Conservation (phyloP, 352 stramenopile genomes). For the Aphanomyces stellatus region DNA sequence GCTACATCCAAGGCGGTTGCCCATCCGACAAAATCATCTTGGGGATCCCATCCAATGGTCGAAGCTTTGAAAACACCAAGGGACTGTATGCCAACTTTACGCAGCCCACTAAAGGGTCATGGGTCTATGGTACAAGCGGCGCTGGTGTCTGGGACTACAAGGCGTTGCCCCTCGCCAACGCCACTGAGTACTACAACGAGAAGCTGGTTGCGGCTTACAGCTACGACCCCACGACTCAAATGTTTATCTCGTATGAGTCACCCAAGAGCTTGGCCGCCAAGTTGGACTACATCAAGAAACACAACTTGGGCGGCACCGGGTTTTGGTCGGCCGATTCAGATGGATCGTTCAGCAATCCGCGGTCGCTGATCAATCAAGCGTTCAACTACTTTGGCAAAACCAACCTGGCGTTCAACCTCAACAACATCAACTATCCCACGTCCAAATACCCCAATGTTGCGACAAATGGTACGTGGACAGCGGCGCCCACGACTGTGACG, state of each 20-base stretch:
- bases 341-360: background rate
- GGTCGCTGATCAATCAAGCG: conserved; percentile 3
- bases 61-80: background rate
- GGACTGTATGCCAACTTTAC: background rate
- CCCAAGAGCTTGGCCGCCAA: background rate
- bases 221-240: background rate
- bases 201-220: conserved; percentile 1
- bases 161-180: background rate
- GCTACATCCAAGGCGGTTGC: conserved; percentile 6
- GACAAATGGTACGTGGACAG: too few species aligned
- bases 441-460: too few species aligned
- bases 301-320: background rate
- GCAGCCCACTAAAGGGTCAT: background rate
- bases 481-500: too few species aligned
- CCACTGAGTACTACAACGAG: background rate
- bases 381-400: conserved; percentile 1
- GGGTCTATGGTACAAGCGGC: background rate
- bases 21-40: background rate
- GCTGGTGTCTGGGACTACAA: conserved; percentile 1
- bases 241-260: conserved; percentile 3
- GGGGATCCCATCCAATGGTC: background rate
- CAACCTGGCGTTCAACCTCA: background rate
- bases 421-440: conserved; percentile 6
- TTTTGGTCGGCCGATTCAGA: conserved; percentile 1
- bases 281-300: background rate